Base-by-base conservation (phyloP, 306 rosid species). In the Abrus precatorius region DNA sequence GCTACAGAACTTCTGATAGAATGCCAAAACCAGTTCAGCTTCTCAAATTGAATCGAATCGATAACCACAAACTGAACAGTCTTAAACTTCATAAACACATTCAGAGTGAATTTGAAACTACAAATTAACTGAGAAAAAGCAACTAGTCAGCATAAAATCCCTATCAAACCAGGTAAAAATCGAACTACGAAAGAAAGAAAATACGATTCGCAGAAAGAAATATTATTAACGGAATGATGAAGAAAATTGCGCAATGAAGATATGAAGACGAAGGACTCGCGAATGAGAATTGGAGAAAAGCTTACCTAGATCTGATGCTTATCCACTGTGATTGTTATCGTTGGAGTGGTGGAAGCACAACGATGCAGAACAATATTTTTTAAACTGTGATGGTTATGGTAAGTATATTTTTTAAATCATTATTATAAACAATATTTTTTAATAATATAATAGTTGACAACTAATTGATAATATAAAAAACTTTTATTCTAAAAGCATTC, bases 31-130 rank as follows among this genome's bases (percentile, higher is more conserved):
- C 69, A 5, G 43, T 57, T 60, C 9, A 44, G 59, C 45, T 45
- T n/a, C 60, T 61, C 53, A n/a, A 74, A 74, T 59, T 69, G 45
- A 75, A 73, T 73, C 45, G 36, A 73, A 75, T 75, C 56, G 14
- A 75, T 45, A 4, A 38, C 11, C 8, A 38, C 70, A 34, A 75
- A 76, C 52, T 5, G 41, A 73, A 40, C 67, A 27, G 29, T 49
- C 60, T 69, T 36, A 33, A 29, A 69, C 12, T 28, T 69, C 60
- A 13, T 3, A 3, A 1, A 12, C 74, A 11, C 57, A 36, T 36
- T 36, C 40, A 28, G 28, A 68, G 74, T 68, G 49, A 41, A 67
- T 45, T 12, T 53, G 41, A 11, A 69, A 32, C 30, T 5, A 32
- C 44, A 32, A 48, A 48, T 47, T 10, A 47, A 47, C 1, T 5